Base-by-base conservation (phyloP, 805 yeast species). In the Pichia rugopelliculosa region DNA sequence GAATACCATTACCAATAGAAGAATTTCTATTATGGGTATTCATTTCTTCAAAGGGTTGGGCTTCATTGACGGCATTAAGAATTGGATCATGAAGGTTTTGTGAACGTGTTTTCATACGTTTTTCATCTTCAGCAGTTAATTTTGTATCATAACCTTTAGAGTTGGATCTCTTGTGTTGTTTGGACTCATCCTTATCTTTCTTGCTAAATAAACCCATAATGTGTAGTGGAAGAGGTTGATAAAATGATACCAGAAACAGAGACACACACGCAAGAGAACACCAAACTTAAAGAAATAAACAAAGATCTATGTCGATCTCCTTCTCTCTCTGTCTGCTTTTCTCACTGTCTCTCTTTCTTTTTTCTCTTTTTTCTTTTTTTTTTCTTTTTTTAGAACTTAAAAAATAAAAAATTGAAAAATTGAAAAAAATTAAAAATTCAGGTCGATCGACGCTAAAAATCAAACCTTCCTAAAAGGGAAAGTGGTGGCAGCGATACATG, bases 21-120 rank as follows among this genome's bases (percentile, higher is more conserved):
- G 66, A 55, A 44, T 54, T 60, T 58, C 70, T 60, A 39, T 61
- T 62, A 48, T 67, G 71, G 24, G 56, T 57, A 46, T 63, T 65
- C 69, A 71, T 59, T 61, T 77, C 78, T 67, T 93, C 96, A 63
- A 87, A 93, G 9, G 99, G 99, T 71, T 93, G 98, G 9, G 84
- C 91, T 66, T 91, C 98, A 61, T 85, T 89, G 41, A 93, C 95
- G 3, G 99, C 99, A 34, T 84, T 76, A 53, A 93, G 70, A 50
- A 93, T 82, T n/a, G 96, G 97, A 68, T 89, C 97, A 56, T 84
- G 87, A 27, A 84, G 80, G 47, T 84, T 77, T 37, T 80, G 81
- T 1, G 88, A 74, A 57, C 85, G 77, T 57, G 78, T 72, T 59
- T 84, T 83, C 57, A 78, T 75, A 51, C 79, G 69, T 42, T 70